A percentile compares a stretch with the other conserved stretches of the same genome.
These are phyloP conservation scores for Ambrosiella beaveri DNA, from an alignment of 2,329 filamentous ascomycete genomes.

Conservation along the genomic window DNA sequence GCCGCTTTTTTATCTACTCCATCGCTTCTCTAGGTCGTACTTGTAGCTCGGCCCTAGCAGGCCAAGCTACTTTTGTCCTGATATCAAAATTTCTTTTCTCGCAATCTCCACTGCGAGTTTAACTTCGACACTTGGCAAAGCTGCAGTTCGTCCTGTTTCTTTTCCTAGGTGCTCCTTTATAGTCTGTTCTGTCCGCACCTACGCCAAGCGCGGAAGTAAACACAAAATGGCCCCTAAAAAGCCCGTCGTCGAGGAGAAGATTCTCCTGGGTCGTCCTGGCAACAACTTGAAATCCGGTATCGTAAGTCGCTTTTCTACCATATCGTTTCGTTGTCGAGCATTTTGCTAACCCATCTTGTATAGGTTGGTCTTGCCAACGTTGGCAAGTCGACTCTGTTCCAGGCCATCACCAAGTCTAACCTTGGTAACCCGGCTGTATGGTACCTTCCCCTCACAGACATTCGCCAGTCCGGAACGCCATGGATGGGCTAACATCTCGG, in stretches of 20 bases:
- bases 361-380: slow-evolving; percentile 98
- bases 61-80: background rate
- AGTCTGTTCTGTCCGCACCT: slow-evolving; percentile 32
- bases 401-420: slow-evolving; percentile 94
- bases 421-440: slow-evolving; percentile 91
- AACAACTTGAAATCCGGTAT: slow-evolving; percentile 99
- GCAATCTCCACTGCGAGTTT: slow-evolving; percentile 35
- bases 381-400: slow-evolving; percentile 98
- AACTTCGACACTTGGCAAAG: slow-evolving; percentile 29
- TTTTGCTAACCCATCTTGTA: slow-evolving; percentile 1
- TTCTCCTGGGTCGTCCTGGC: slow-evolving; percentile 84
- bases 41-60: slow-evolving; percentile 4
- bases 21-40: background rate
- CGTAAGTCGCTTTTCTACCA: slow-evolving; percentile 35
- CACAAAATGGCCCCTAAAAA: slow-evolving; percentile 93
- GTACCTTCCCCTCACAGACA: slow-evolving; percentile 19
- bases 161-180: slow-evolving; percentile 10
- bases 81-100: slow-evolving; percentile 16
- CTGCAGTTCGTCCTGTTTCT: slow-evolving; percentile 56
- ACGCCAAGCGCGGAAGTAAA: slow-evolving; percentile 36
- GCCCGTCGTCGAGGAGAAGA: slow-evolving; percentile 77
- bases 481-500: slow-evolving; percentile 14
- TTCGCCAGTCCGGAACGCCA: slow-evolving; percentile 21
- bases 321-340: background rate
- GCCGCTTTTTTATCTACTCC: background rate